phyloP scores from a whole-genome alignment of 2,329 filamentous ascomycete genomes.

The Coniochaeta pulveracea region DNA sequence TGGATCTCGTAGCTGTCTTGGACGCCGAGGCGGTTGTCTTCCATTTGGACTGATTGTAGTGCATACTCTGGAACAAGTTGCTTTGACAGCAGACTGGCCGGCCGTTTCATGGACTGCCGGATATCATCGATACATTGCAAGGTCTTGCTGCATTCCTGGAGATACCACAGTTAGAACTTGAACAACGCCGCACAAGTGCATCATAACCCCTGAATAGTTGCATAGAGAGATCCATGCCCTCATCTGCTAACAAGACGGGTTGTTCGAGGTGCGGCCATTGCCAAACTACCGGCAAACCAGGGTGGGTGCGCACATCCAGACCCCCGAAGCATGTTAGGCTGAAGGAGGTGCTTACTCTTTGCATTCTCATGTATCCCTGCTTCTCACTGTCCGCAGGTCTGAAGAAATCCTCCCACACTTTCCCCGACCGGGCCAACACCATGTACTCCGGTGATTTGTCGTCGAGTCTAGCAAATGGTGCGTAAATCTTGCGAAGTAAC shows the following conservation, averaged over 20 bases:
- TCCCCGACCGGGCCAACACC: constrained; percentile 11
- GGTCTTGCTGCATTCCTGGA: neutral
- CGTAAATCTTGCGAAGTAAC: constrained; percentile 6
- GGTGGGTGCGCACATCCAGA: no score
- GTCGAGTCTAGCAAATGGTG: constrained; percentile 4
- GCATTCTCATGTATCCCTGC: neutral
- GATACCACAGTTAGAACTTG: no score
- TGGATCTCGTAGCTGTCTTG: constrained; percentile 7
- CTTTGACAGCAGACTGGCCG: constrained; percentile 4
- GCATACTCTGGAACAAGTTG: constrained; percentile 9
- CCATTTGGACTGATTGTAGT: constrained; percentile 14
- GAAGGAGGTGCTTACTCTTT: neutral
- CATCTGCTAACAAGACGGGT: no score
- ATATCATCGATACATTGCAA: constrained; percentile 7
- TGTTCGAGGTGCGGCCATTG: no score
- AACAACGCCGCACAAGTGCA: no score
- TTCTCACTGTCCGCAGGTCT: constrained; percentile 7
- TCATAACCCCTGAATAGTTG: no score
- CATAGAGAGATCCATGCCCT: neutral
- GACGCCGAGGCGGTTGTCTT: constrained; percentile 9
- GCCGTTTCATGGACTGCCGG: constrained; percentile 3
- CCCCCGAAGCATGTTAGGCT: no score
- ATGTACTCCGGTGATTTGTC: constrained; percentile 9
- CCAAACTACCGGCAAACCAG: no score
- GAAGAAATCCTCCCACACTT: constrained; percentile 13